Evolutionary conservation across 345 rosid genomes (phyloP).

Genomic region (Brassica juncea): DNA sequence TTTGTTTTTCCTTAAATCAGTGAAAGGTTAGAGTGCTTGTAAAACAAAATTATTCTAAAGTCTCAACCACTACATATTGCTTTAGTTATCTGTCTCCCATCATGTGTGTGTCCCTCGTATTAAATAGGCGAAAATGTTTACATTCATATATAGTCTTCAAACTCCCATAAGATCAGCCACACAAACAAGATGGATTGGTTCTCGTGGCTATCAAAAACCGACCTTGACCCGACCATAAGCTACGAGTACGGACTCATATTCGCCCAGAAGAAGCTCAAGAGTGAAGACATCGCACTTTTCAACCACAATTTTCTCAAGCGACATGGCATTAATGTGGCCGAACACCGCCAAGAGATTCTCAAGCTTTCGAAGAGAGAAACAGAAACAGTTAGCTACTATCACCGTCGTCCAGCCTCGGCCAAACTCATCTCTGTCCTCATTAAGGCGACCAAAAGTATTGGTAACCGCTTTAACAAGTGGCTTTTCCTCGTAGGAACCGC

Average conservation of each 20-base stretch:
- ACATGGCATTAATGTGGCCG: conserved; percentile 75
- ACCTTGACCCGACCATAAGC: conserved; percentile 60
- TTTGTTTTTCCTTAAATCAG: neutral
- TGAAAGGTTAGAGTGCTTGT: neutral
- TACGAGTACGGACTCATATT: conserved; percentile 69
- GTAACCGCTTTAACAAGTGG: conserved; percentile 50
- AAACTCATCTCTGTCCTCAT: conserved; percentile 49
- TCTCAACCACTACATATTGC: conserved; percentile 24
- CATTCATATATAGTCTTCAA: neutral
- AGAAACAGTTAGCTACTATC: conserved; percentile 1
- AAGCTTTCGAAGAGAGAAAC: conserved; percentile 63
- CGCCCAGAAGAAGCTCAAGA: conserved; percentile 60
- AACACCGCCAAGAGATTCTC: conserved; percentile 80
- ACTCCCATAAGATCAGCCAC: neutral
- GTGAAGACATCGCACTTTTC: conserved; percentile 68
- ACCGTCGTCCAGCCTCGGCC: conserved; percentile 27
- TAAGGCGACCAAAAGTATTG: conserved; percentile 48
- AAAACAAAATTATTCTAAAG: neutral
- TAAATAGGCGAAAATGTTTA: neutral
- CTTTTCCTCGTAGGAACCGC: conserved; percentile 41
- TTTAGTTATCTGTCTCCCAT: conserved; percentile 7
- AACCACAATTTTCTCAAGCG: conserved; percentile 77
- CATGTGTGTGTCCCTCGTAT: neutral
- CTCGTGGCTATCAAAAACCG: conserved; percentile 70
- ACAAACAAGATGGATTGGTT: conserved; percentile 72